Conservation (phyloP, 768 basidiomycete species). For the Tephrocybe sp. region DNA sequence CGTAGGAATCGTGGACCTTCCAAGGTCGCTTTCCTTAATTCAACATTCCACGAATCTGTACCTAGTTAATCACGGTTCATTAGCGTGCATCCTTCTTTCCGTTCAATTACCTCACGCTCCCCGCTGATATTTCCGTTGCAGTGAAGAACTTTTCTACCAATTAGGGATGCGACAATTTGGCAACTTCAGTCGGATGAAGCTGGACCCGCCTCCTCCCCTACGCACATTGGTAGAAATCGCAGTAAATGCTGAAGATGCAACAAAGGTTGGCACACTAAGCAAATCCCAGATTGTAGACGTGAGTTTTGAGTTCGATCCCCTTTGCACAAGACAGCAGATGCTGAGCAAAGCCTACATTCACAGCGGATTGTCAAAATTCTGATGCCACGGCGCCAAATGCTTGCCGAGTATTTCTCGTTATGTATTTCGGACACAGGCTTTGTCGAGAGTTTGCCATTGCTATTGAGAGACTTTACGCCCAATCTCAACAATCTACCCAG, state of each 20-base stretch:
- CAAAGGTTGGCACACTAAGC: slow-evolving; percentile 51
- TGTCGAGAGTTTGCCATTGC: slow-evolving; percentile 77
- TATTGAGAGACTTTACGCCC: slow-evolving; percentile 87
- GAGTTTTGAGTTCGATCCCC: too few species aligned
- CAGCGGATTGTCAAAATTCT: slow-evolving; percentile 70
- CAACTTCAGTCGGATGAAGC: slow-evolving; percentile 67
- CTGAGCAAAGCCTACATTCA: background rate
- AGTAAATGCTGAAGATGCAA: slow-evolving; percentile 65
- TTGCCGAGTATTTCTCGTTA: slow-evolving; percentile 89
- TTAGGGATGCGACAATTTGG: slow-evolving; percentile 91
- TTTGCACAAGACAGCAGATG: background rate
- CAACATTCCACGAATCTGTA: slow-evolving; percentile 90
- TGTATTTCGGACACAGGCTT: slow-evolving; percentile 63
- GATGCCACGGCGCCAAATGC: slow-evolving; percentile 71
- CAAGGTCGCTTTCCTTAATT: slow-evolving; percentile 73
- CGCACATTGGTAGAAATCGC: slow-evolving; percentile 75
- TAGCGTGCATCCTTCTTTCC: slow-evolving; percentile 61
- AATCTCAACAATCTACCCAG: slow-evolving; percentile 88
- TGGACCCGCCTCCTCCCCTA: slow-evolving; percentile 82
- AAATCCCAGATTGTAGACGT: slow-evolving; percentile 74
- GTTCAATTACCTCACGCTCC: background rate
- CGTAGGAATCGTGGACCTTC: slow-evolving; percentile 85
- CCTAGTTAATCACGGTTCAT: slow-evolving; percentile 79
- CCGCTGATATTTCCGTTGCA: slow-evolving; percentile 27
- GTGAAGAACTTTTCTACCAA: slow-evolving; percentile 96